phyloP scores from a whole-genome alignment of 1,139 yeast genomes.

The Pichia sp. region DNA sequence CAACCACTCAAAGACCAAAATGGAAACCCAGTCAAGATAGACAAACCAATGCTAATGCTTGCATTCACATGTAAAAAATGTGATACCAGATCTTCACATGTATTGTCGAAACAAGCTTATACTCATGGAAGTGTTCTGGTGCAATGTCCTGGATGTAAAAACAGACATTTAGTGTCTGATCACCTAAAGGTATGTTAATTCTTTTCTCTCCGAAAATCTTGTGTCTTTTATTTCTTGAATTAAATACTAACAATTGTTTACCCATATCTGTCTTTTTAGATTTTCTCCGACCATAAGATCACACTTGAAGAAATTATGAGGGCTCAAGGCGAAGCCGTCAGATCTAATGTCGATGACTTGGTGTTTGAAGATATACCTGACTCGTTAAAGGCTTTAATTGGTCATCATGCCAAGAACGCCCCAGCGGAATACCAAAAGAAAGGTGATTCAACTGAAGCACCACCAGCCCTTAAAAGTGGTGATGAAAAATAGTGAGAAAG shows the following conservation, averaged over 20 bases:
- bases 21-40: slow-evolving; percentile 30
- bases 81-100: slow-evolving; percentile 73
- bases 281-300: slow-evolving; percentile 61
- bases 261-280: background rate
- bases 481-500: background rate
- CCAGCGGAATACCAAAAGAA: slow-evolving; percentile 32
- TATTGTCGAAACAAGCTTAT: slow-evolving; percentile 87
- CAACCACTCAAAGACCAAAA: background rate
- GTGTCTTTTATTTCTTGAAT: background rate
- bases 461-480: slow-evolving; percentile 3
- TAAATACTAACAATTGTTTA: background rate
- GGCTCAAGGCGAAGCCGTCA: slow-evolving; percentile 68
- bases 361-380: slow-evolving; percentile 72
- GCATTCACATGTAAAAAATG: slow-evolving; percentile 93
- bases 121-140: slow-evolving; percentile 79
- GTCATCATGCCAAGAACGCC: slow-evolving; percentile 60
- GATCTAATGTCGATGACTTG: slow-evolving; percentile 52
- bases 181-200: slow-evolving; percentile 48
- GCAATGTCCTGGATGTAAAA: slow-evolving; percentile 87
- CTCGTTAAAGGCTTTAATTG: slow-evolving; percentile 41
- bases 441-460: slow-evolving; percentile 5
- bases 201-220: no score
- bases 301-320: slow-evolving; percentile 74
- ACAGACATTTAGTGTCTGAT: slow-evolving; percentile 88
- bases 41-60: slow-evolving; percentile 71